Conservation (phyloP, 2,329 filamentous ascomycete genomes). For the Ascochyta fabae region DNA sequence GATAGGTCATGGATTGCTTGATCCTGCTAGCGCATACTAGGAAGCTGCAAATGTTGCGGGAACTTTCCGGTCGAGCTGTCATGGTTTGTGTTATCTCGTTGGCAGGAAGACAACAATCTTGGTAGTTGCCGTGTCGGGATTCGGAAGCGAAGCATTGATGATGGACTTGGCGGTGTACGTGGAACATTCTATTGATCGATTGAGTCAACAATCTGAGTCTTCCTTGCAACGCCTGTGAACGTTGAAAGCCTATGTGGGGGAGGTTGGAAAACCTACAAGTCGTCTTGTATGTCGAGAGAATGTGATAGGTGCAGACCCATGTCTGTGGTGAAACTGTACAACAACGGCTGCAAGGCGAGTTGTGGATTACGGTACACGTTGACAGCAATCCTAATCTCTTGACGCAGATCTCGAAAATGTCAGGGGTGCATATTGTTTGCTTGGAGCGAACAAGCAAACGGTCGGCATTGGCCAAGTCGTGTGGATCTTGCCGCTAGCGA, state of each 20-base stretch:
- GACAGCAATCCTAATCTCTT: constrained; percentile 5
- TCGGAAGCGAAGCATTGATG: background rate
- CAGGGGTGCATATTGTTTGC: constrained; percentile 4
- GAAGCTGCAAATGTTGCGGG: background rate
- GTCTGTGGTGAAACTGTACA: constrained; percentile 5
- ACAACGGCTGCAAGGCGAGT: background rate
- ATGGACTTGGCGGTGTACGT: background rate
- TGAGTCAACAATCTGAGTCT: background rate
- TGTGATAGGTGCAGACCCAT: constrained; percentile 1
- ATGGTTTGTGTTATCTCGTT: constrained; percentile 4
- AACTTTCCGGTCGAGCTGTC: background rate
- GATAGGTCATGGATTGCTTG: background rate
- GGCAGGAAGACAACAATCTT: constrained; percentile 4
- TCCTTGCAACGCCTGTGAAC: background rate
- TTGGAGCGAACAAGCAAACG: constrained; percentile 4
- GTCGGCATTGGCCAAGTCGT: background rate
- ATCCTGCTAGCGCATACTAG: background rate
- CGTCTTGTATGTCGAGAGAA: background rate
- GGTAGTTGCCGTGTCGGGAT: background rate
- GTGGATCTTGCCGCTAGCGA: background rate
- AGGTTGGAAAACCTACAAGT: background rate
- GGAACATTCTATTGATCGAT: background rate
- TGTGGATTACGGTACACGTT: background rate
- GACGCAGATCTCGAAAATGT: constrained; percentile 4
- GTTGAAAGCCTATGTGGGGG: background rate